A percentile compares a stretch with the other conserved stretches of the same genome.
phyloP scores from a whole-genome alignment of 2,329 filamentous ascomycete genomes.

The Aphanocladium album region DNA sequence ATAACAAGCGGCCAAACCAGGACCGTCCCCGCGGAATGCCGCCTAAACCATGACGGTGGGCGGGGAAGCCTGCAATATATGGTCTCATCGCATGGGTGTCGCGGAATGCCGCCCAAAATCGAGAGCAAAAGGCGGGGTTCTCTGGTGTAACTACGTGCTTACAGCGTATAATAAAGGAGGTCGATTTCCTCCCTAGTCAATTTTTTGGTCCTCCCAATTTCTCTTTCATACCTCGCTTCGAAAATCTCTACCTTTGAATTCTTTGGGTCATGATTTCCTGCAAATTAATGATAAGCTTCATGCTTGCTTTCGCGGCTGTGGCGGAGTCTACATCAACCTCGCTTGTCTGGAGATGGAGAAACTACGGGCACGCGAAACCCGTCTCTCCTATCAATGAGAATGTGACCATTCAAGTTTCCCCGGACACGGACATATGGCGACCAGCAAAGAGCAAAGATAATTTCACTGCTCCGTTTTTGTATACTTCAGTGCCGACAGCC shows the following conservation, averaged over 20 bases:
- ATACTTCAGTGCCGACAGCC: slow-evolving; percentile 11
- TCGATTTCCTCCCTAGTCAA: not conserved
- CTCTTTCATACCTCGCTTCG: not conserved
- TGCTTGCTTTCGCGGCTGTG: not conserved
- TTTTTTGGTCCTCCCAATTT: not conserved
- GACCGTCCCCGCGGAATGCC: not conserved
- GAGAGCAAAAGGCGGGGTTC: not conserved
- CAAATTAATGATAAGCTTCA: not conserved
- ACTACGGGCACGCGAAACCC: slow-evolving; percentile 8
- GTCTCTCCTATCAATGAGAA: slow-evolving; percentile 13
- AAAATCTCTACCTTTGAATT: no score
- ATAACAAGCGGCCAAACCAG: not conserved
- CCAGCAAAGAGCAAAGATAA: slow-evolving; percentile 14
- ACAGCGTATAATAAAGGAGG: not conserved
- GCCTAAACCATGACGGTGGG: not conserved
- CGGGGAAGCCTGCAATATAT: not conserved
- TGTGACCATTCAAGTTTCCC: slow-evolving; percentile 16
- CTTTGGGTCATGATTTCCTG: not conserved
- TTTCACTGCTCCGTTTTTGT: slow-evolving; percentile 17
- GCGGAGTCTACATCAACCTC: not conserved
- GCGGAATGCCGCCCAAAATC: not conserved
- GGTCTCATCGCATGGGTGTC: not conserved
- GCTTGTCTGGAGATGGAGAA: slow-evolving; percentile 14
- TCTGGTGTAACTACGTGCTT: not conserved
- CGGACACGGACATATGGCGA: slow-evolving; percentile 18